These are phyloP conservation scores for Mycosarcoma mackinlayi DNA, from an alignment of 1,284 basidiomycete species.

Conservation along the genomic window DNA sequence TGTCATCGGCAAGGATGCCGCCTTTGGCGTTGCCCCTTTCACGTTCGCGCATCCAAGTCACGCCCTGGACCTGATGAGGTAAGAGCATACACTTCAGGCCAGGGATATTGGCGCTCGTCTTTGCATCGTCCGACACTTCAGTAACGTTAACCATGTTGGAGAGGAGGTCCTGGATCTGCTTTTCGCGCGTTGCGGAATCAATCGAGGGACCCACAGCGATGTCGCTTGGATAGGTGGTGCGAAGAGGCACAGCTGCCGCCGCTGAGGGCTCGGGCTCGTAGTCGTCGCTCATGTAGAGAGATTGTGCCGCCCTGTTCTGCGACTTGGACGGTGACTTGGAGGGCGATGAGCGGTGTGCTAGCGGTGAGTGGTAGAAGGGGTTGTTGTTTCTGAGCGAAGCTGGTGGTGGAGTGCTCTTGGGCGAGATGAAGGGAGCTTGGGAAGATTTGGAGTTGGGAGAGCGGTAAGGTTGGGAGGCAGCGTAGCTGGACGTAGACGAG, in stretches of 20 bases:
- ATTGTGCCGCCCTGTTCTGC: slow-evolving; percentile 4
- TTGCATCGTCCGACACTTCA: slow-evolving; percentile 38
- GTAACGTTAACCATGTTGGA: slow-evolving; percentile 55
- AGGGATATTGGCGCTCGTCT: slow-evolving; percentile 29
- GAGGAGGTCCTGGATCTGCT: slow-evolving; percentile 55
- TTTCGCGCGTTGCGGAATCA: slow-evolving; percentile 52
- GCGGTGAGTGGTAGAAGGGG: slow-evolving; percentile 35
- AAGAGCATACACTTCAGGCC: slow-evolving; percentile 76
- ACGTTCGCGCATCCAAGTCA: slow-evolving; percentile 86
- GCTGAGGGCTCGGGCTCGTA: slow-evolving; percentile 7
- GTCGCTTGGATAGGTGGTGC: slow-evolving; percentile 11
- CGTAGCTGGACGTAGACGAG: slow-evolving; percentile 27
- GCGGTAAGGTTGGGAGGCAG: slow-evolving; percentile 33
- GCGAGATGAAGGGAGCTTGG: slow-evolving; percentile 36
- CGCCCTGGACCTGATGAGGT: slow-evolving; percentile 86
- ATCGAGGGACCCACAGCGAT: slow-evolving; percentile 22
- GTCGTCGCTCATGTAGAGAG: slow-evolving; percentile 18
- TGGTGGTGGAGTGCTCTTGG: slow-evolving; percentile 28
- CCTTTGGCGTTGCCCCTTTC: slow-evolving; percentile 80
- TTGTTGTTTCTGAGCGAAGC: slow-evolving; percentile 31
- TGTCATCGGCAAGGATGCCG: slow-evolving; percentile 89
- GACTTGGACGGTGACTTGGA: too few species aligned
- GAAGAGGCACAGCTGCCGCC: background rate
- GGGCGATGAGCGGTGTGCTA: slow-evolving; percentile 15
- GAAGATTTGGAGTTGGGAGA: slow-evolving; percentile 40